These are phyloP conservation scores for Fomitopsis palustris DNA, from an alignment of 1,284 basidiomycete species.

Conservation along the genomic window DNA sequence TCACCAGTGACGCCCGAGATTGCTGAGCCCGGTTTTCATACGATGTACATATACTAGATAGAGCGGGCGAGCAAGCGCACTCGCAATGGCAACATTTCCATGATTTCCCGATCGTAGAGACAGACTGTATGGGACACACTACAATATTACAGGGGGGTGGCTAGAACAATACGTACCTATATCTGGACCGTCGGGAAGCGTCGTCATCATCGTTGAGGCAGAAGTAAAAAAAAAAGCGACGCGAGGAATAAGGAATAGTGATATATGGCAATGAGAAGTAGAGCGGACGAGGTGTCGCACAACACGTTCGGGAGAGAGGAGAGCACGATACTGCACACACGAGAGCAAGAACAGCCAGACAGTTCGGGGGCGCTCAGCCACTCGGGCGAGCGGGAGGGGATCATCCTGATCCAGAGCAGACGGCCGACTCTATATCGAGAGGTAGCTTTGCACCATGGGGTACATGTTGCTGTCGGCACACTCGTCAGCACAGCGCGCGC, in stretches of 20 bases:
- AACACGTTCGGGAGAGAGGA: background rate
- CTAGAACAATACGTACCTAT: slow-evolving; percentile 1
- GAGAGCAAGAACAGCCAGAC: background rate
- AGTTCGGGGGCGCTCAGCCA: background rate
- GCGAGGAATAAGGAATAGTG: background rate
- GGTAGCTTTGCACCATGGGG: slow-evolving; percentile 4
- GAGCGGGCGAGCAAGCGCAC: background rate
- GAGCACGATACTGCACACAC: background rate
- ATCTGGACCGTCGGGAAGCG: background rate
- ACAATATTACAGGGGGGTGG: slow-evolving; percentile 5
- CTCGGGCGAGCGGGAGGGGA: background rate
- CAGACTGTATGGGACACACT: background rate
- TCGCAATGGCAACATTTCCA: background rate
- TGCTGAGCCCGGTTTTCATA: too few species aligned
- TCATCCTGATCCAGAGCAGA: background rate
- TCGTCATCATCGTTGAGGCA: background rate
- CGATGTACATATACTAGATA: background rate
- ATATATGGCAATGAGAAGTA: slow-evolving; percentile 1
- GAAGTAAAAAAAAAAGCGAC: background rate
- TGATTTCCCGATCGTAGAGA: background rate
- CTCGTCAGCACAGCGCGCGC: background rate
- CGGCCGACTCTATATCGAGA: background rate
- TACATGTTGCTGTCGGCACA: background rate
- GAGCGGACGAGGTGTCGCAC: background rate
- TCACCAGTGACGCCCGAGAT: background rate